These are phyloP conservation scores for Penicillium desertorum DNA, from an alignment of 495 filamentous ascomycete species.

Conservation along the genomic window DNA sequence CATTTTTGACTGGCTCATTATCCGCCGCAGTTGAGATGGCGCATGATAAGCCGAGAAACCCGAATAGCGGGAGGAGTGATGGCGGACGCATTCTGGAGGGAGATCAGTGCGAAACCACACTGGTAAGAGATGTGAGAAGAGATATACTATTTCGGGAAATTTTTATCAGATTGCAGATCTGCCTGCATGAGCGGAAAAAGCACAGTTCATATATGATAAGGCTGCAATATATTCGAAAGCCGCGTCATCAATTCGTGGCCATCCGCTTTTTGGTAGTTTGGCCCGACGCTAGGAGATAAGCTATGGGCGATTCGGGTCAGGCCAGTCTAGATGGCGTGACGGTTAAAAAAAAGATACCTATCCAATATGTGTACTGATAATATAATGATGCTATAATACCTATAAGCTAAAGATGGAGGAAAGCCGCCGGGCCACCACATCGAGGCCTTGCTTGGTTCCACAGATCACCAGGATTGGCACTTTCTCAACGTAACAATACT, in stretches of 20 bases:
- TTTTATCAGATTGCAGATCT: constrained; percentile 4
- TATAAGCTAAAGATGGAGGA: too few species aligned
- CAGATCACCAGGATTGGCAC: too few species aligned
- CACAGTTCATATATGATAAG: neutral
- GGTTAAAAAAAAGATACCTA: too few species aligned
- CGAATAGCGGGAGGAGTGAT: constrained; percentile 15
- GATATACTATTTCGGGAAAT: neutral
- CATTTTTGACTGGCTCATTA: constrained; percentile 34
- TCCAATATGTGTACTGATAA: too few species aligned
- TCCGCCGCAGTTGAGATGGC: neutral
- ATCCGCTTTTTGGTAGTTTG: constrained; percentile 1
- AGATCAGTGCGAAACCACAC: too few species aligned
- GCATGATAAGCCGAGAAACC: constrained; percentile 13
- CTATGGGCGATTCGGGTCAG: neutral
- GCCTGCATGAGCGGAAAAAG: neutral
- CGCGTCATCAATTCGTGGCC: constrained; percentile 7
- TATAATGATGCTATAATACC: too few species aligned
- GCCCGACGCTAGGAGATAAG: constrained; percentile 14
- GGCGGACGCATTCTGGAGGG: constrained; percentile 15
- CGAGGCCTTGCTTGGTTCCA: too few species aligned
- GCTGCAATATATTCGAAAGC: neutral
- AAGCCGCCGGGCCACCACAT: too few species aligned
- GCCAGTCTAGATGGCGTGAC: neutral
- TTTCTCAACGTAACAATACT: too few species aligned
- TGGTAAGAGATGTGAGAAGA: too few species aligned